These are phyloP conservation scores for Rosa hybrid DNA, from an alignment of 331 rosid species.

Conservation along the genomic window DNA sequence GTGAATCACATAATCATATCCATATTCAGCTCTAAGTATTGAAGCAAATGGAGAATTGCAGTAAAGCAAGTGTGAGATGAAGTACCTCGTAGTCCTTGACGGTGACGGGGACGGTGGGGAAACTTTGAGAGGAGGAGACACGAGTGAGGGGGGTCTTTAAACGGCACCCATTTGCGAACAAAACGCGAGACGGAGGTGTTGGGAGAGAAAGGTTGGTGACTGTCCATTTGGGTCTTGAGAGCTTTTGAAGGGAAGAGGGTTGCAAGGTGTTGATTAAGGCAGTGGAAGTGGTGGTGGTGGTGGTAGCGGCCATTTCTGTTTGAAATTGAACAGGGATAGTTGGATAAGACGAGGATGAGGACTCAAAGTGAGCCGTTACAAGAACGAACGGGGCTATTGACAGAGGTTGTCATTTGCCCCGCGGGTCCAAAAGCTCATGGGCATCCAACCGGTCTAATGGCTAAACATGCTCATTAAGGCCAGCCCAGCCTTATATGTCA, in stretches of 20 bases:
- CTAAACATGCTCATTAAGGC: too few relatives aligned
- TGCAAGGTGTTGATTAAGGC: constrained; percentile 14
- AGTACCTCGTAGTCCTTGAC: constrained; percentile 66
- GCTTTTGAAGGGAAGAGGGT: constrained; percentile 24
- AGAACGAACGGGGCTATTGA: too few relatives aligned
- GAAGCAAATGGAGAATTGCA: neutral
- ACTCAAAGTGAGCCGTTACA: too few relatives aligned
- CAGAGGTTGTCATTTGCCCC: too few relatives aligned
- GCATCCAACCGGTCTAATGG: too few relatives aligned
- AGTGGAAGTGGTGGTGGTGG: constrained; percentile 2
- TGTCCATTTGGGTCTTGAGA: constrained; percentile 23
- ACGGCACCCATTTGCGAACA: constrained; percentile 6
- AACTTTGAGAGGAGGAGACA: constrained; percentile 46
- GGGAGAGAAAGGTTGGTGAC: constrained; percentile 12
- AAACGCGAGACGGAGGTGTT: constrained; percentile 21
- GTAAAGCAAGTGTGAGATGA: neutral
- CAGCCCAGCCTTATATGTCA: too few relatives aligned
- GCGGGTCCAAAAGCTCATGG: too few relatives aligned
- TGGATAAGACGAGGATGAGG: constrained; percentile 4
- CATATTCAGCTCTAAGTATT: too few relatives aligned
- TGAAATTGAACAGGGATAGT: neutral
- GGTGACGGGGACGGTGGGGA: constrained; percentile 55
- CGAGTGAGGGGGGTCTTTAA: constrained; percentile 18
- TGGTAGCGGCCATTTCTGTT: constrained; percentile 26
- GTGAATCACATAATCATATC: neutral